Evolutionary conservation across 2,329 filamentous ascomycete genomes (phyloP).

Genomic region (Cladosporium sp.): DNA sequence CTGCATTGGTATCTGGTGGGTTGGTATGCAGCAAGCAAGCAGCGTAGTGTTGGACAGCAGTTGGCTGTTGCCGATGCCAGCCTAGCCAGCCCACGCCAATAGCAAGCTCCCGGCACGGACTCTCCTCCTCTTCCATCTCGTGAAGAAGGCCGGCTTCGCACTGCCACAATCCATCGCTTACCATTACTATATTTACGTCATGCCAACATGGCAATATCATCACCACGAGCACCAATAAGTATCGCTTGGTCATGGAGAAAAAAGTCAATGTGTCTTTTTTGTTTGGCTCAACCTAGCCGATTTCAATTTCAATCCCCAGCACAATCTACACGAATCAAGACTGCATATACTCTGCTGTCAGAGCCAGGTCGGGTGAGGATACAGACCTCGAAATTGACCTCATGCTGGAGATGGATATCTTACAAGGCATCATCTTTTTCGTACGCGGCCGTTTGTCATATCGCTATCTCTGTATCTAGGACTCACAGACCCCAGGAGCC

Average conservation of each 20-base stretch:
- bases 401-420: neutral
- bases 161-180: neutral
- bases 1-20: constrained; percentile 15
- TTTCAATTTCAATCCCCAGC: too few species aligned
- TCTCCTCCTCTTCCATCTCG: neutral
- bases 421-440: too few species aligned
- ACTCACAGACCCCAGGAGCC: too few species aligned
- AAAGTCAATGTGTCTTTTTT: too few species aligned
- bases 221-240: neutral
- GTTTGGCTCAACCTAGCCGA: too few species aligned
- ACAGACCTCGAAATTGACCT: too few species aligned
- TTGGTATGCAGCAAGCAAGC: neutral
- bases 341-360: too few species aligned
- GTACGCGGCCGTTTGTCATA: too few species aligned
- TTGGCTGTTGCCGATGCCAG: neutral
- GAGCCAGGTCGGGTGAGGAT: too few species aligned
- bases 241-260: neutral
- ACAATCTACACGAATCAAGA: too few species aligned
- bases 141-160: neutral
- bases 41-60: neutral
- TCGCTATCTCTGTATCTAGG: too few species aligned
- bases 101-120: neutral
- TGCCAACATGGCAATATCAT: neutral
- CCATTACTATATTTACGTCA: neutral
- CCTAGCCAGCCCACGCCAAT: neutral